phyloP scores from a whole-genome alignment of 495 filamentous ascomycete species.

The Hypoxylon lienhwacheense region DNA sequence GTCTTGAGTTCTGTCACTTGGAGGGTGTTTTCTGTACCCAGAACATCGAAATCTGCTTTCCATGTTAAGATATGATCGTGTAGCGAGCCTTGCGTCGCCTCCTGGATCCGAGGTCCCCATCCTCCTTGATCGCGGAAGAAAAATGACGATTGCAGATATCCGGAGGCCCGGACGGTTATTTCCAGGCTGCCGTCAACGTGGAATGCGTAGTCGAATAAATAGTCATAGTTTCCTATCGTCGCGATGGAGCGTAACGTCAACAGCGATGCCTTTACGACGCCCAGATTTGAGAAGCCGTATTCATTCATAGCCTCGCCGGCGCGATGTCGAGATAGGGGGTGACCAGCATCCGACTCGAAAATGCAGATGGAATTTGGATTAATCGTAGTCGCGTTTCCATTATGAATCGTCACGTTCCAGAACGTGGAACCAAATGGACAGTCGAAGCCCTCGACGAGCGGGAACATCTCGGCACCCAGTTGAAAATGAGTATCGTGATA shows the following conservation, averaged over 20 bases:
- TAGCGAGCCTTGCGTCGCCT: constrained; percentile 49
- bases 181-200: constrained; percentile 59
- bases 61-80: constrained; percentile 59
- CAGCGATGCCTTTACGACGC: constrained; percentile 48
- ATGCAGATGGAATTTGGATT: constrained; percentile 52
- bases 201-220: constrained; percentile 53
- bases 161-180: constrained; percentile 57
- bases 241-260: constrained; percentile 50
- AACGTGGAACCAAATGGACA: constrained; percentile 56
- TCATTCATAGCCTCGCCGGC: constrained; percentile 35
- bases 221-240: constrained; percentile 61
- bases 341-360: constrained; percentile 55
- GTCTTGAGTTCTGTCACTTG: constrained; percentile 46
- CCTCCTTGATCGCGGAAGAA: constrained; percentile 47
- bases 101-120: constrained; percentile 55
- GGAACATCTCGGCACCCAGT: constrained; percentile 47
- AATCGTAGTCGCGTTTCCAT: constrained; percentile 39
- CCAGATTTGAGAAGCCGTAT: constrained; percentile 45
- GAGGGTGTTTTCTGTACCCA: constrained; percentile 51
- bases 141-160: constrained; percentile 60
- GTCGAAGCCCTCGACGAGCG: constrained; percentile 56
- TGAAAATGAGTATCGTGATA: constrained; percentile 53
- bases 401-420: constrained; percentile 45
- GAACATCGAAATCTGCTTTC: constrained; percentile 59
- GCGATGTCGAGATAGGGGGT: constrained; percentile 51